Percentiles rank a stretch among this genome's conserved stretches.
These are phyloP conservation scores for Hymenoscyphus salicellus DNA, from an alignment of 2,329 filamentous ascomycete genomes.

Conservation along the genomic window DNA sequence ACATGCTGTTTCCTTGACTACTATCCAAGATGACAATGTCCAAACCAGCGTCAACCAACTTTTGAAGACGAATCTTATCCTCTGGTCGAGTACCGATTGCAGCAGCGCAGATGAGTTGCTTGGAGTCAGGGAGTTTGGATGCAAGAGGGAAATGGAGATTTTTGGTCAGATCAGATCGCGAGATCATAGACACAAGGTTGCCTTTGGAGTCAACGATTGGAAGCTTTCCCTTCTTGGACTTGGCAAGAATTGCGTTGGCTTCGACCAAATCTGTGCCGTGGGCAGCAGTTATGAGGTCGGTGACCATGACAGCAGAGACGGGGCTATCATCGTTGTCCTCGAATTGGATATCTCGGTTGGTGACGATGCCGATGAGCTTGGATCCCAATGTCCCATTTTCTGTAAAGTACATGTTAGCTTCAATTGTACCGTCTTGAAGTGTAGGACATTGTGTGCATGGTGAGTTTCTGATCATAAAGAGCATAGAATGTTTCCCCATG, in stretches of 20 bases:
- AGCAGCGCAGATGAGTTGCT: constrained; percentile 94
- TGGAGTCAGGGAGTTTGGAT: constrained; percentile 93
- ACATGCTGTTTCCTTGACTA: constrained; percentile 97
- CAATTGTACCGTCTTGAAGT: neutral
- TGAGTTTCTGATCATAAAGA: constrained; percentile 43
- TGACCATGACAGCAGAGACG: constrained; percentile 92
- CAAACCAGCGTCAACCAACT: constrained; percentile 89
- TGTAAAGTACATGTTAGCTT: constrained; percentile 47
- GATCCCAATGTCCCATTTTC: constrained; percentile 90
- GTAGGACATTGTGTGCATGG: constrained; percentile 9
- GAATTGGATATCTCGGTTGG: constrained; percentile 97
- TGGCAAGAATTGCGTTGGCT: constrained; percentile 88
- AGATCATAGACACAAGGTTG: constrained; percentile 89
- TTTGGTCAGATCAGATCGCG: constrained; percentile 95
- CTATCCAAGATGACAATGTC: constrained; percentile 95
- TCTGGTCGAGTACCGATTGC: constrained; percentile 93
- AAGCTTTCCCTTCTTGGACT: constrained; percentile 98
- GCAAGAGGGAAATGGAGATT: constrained; percentile 96
- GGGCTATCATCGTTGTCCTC: constrained; percentile 70
- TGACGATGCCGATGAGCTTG: constrained; percentile 95
- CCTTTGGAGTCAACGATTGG: constrained; percentile 81
- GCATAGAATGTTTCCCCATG: constrained; percentile 69
- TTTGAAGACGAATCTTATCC: constrained; percentile 81
- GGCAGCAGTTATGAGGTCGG: constrained; percentile 83
- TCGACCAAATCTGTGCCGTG: constrained; percentile 79